Base-by-base conservation (phyloP, 1,139 yeast genomes). In the Kodamaea fungicola region DNA sequence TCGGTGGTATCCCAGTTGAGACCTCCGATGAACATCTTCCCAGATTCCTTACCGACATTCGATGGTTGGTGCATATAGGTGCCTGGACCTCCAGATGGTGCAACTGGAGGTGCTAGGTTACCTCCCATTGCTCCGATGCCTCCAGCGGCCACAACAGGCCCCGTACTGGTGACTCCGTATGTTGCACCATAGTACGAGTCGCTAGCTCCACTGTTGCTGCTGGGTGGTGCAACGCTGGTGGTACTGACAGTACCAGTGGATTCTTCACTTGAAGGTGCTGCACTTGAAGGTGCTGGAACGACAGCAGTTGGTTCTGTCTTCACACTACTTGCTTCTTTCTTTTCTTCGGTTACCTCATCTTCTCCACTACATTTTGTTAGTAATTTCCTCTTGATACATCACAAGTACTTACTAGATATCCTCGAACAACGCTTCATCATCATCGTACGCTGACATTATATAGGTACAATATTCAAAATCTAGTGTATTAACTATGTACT, bases 1-100 rank as follows among this genome's bases (percentile, higher is more conserved):
- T 92, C 98, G 7, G 95, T 83, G 22, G 99, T 92, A 55, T 92
- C 98, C 98, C 98, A 92, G 55, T 92, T 94, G 50, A 92, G 78
- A 37, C 99, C 99, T 47, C 99, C 99, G 59, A 92, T 81, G 58
- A 92, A 92, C 97, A 94, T 89, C 58, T 92, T 92, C 40, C 97
- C 96, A 44, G 77, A 76, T 34, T 67, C 75, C 39, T 56, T 62
- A 8, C 75, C 75, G 45, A 69, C 50, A 39, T 57, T 62, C 8
- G 75, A 67, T 10, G 69, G 69, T 12, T 40, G 61, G 55, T 37
- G 59, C 45, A 34, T 12, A 16, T 28, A 32, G 13, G 39, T 26
- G 7, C 16, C 29, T 10, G 35, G 25, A n/a, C 22, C 28, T 27
- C 39, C 8, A 24, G 36, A 34, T 8, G 32, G 28, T 33, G 45